phyloP scores from a whole-genome alignment of 345 rosid species.

The Lenwebbia sp. region DNA sequence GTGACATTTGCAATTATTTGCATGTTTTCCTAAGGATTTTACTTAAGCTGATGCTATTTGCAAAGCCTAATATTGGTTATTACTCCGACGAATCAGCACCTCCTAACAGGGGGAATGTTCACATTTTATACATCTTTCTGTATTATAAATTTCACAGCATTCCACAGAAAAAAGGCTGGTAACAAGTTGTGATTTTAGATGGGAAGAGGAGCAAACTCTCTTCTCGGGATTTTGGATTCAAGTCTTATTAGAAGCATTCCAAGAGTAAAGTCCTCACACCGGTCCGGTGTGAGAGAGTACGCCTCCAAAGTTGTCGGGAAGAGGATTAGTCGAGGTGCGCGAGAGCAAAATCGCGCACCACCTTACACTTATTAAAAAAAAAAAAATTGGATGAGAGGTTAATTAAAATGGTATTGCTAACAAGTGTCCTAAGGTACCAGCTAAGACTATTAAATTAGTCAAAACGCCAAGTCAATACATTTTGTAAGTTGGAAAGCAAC shows the following conservation, averaged over 20 bases:
- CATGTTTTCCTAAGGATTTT: background rate
- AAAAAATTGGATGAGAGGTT: background rate
- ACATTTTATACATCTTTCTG: background rate
- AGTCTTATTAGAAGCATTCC: background rate
- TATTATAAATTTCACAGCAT: background rate
- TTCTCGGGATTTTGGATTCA: background rate
- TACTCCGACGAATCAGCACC: background rate
- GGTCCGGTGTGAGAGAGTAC: background rate
- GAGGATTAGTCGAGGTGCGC: background rate
- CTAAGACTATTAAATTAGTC: background rate
- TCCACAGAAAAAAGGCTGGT: background rate
- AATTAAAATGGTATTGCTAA: background rate
- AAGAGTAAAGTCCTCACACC: background rate
- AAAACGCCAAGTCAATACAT: background rate
- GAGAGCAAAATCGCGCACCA: background rate
- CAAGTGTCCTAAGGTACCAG: background rate
- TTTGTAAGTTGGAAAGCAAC: background rate
- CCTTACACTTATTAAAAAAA: background rate
- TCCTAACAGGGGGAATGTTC: background rate
- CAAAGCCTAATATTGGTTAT: background rate
- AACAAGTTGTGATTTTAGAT: background rate
- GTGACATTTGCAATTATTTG: background rate
- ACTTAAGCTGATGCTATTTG: background rate
- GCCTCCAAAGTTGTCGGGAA: background rate
- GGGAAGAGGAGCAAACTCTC: background rate